phyloP scores from a whole-genome alignment of 2,329 filamentous ascomycete genomes.

The Talaromyces islandicus region DNA sequence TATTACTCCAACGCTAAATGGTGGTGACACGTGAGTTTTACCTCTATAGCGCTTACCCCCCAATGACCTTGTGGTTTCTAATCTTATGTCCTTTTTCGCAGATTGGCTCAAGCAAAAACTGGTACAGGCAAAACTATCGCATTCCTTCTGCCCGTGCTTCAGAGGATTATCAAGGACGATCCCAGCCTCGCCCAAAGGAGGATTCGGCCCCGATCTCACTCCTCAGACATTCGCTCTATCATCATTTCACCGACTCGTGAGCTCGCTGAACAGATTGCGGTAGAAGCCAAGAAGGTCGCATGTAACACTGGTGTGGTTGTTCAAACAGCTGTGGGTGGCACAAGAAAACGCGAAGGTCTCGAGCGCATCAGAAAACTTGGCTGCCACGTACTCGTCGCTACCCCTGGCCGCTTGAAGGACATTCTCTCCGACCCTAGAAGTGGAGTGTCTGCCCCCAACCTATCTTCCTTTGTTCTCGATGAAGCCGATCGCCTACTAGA shows the following conservation, averaged over 20 bases:
- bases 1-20: constrained; percentile 71
- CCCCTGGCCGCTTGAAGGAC: constrained; percentile 81
- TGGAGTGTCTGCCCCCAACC: constrained; percentile 58
- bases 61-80: constrained; percentile 13
- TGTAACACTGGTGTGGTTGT: constrained; percentile 61
- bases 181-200: constrained; percentile 47
- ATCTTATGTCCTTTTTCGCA: constrained; percentile 25
- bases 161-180: constrained; percentile 63
- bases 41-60: not conserved
- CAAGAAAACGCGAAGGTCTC: constrained; percentile 66
- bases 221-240: constrained; percentile 53
- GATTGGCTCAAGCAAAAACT: constrained; percentile 89
- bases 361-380: constrained; percentile 63
- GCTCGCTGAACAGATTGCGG: constrained; percentile 59
- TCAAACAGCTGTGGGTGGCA: constrained; percentile 85
- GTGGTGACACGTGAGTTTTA: constrained; percentile 68
- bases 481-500: constrained; percentile 64
- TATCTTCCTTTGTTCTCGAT: constrained; percentile 57
- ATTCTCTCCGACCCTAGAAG: constrained; percentile 61
- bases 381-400: constrained; percentile 85
- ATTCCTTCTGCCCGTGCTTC: constrained; percentile 80
- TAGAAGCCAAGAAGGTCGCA: constrained; percentile 66
- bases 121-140: constrained; percentile 95
- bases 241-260: constrained; percentile 60
- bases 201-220: constrained; percentile 12